Percentiles rank a stretch among this genome's conserved stretches.
Evolutionary conservation across 805 yeast species (phyloP).

Genomic region (Saturnispora halmiae): DNA sequence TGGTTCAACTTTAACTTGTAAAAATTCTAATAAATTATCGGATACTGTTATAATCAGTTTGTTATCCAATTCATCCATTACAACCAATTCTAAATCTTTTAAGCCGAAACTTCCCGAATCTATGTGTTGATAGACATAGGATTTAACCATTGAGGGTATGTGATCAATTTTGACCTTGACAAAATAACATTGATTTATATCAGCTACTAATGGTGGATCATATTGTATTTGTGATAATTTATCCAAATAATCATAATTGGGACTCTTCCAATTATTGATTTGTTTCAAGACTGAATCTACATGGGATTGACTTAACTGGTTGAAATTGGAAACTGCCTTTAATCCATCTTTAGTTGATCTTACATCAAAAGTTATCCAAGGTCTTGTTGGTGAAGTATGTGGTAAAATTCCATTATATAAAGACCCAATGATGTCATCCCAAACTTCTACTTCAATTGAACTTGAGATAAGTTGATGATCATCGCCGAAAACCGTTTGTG

Average conservation of each 20-base stretch:
- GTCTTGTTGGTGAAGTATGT: background rate
- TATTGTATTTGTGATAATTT: constrained; percentile 1
- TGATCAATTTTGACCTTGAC: constrained; percentile 2
- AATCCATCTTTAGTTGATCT: background rate
- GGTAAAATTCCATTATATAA: background rate
- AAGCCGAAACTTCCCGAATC: background rate
- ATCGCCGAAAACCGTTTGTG: background rate
- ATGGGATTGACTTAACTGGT: background rate
- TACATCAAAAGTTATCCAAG: background rate
- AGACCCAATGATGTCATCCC: constrained; percentile 1
- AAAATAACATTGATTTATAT: background rate
- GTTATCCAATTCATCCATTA: constrained; percentile 6
- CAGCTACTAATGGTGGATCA: constrained; percentile 3
- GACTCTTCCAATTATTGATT: background rate
- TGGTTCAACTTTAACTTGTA: background rate
- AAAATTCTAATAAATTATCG: constrained; percentile 3
- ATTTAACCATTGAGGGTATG: background rate
- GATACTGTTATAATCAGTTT: background rate
- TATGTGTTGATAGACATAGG: constrained; percentile 1
- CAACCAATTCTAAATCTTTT: constrained; percentile 5
- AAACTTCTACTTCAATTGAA: background rate
- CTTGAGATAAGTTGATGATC: background rate
- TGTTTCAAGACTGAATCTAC: background rate
- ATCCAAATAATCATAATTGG: background rate
- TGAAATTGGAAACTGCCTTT: background rate